These are phyloP conservation scores for Theobroma grandiflorum DNA, from an alignment of 441 rosid genomes.

Conservation along the genomic window DNA sequence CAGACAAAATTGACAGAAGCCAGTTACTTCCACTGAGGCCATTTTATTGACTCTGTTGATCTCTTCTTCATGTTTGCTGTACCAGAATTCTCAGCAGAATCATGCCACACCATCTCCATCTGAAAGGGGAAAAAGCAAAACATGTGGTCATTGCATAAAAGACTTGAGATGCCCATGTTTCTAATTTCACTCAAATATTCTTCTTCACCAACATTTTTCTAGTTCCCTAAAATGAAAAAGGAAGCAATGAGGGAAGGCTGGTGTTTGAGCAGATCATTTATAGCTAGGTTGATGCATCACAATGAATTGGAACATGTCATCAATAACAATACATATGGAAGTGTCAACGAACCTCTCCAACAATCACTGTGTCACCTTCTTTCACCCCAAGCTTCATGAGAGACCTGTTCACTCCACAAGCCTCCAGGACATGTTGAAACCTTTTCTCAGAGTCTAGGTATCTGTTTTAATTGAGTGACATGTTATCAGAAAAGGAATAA, in stretches of 20 bases:
- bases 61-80: constrained; percentile 60
- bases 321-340: constrained; percentile 12
- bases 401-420: constrained; percentile 84
- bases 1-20: not conserved
- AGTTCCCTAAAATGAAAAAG: not conserved
- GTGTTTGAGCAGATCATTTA: not conserved
- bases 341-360: constrained; percentile 74
- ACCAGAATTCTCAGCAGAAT: constrained; percentile 55
- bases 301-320: not conserved
- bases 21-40: constrained; percentile 70
- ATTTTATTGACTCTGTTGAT: constrained; percentile 60
- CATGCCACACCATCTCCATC: constrained; percentile 96
- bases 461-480: constrained; percentile 45
- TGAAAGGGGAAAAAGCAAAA: constrained; percentile 36
- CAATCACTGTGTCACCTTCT: constrained; percentile 91
- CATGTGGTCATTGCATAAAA: not conserved
- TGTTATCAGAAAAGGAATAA: constrained; percentile 8
- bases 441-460: constrained; percentile 90
- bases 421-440: constrained; percentile 88
- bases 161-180: not conserved
- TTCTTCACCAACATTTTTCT: not conserved
- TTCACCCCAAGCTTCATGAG: constrained; percentile 80
- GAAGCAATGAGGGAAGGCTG: not conserved
- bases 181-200: not conserved
- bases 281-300: not conserved